These are phyloP conservation scores for Corynespora cassiicola DNA, from an alignment of 2,329 filamentous ascomycete genomes.

Conservation along the genomic window DNA sequence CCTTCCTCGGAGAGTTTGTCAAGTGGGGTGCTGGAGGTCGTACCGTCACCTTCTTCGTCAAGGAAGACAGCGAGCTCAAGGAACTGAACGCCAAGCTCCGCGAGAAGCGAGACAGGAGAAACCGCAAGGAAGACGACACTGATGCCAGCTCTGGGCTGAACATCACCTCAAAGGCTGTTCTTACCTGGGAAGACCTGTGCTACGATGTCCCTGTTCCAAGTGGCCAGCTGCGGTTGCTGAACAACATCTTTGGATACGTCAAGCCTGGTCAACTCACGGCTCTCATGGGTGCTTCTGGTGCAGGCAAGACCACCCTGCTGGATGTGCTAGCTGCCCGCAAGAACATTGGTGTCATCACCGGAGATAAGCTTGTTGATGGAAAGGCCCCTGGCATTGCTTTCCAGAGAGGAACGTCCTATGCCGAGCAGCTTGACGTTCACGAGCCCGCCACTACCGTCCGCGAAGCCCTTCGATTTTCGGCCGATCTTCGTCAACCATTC, in stretches of 20 bases:
- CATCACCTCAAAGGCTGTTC: constrained; percentile 61
- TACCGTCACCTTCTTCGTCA: constrained; percentile 77
- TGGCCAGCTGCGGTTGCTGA: constrained; percentile 60
- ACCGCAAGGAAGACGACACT: constrained; percentile 50
- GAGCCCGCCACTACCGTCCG: constrained; percentile 68
- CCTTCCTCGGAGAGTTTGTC: constrained; percentile 78
- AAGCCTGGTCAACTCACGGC: constrained; percentile 63
- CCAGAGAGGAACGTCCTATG: constrained; percentile 69
- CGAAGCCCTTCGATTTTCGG: constrained; percentile 71
- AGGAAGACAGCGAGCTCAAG: constrained; percentile 71
- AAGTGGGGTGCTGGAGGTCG: constrained; percentile 83
- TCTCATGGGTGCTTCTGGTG: constrained; percentile 59
- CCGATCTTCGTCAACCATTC: constrained; percentile 67
- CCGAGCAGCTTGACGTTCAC: constrained; percentile 71
- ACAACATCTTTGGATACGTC: constrained; percentile 62
- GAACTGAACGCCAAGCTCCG: constrained; percentile 69
- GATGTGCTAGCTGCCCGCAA: constrained; percentile 75
- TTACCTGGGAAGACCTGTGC: constrained; percentile 64
- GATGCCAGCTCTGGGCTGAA: constrained; percentile 54
- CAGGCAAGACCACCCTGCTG: constrained; percentile 84
- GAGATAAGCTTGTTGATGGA: constrained; percentile 69
- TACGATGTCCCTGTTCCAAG: constrained; percentile 75
- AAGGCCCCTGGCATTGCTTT: constrained; percentile 64
- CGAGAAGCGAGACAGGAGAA: constrained; percentile 64
- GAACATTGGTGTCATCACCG: constrained; percentile 69